Evolutionary conservation across 441 rosid species (phyloP).

Genomic region (Gossypium lobatum): DNA sequence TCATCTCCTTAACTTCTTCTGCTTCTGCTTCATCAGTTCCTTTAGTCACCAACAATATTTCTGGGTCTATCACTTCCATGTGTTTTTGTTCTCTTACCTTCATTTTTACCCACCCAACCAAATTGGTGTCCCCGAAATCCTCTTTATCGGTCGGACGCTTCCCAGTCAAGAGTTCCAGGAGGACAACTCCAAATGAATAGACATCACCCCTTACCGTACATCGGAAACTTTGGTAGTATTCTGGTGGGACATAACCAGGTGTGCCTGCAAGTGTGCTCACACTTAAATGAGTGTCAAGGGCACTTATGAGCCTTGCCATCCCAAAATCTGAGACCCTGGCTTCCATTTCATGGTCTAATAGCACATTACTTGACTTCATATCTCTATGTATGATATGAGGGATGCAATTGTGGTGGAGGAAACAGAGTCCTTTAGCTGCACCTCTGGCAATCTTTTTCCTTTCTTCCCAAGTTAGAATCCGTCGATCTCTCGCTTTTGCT

Average conservation of each 20-base stretch:
- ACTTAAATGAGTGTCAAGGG: slow-evolving; percentile 89
- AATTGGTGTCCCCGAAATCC: slow-evolving; percentile 91
- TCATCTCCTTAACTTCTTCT: slow-evolving; percentile 70
- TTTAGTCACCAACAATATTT: slow-evolving; percentile 41
- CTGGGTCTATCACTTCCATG: slow-evolving; percentile 88
- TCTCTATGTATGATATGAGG: slow-evolving; percentile 96
- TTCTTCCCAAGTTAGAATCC: slow-evolving; percentile 69
- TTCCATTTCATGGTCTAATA: slow-evolving; percentile 80
- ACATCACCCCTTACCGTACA: slow-evolving; percentile 95
- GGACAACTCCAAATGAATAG: slow-evolving; percentile 85
- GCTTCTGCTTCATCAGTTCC: slow-evolving; percentile 49
- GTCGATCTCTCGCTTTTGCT: slow-evolving; percentile 44
- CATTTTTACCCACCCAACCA: slow-evolving; percentile 95
- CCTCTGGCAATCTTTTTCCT: slow-evolving; percentile 88
- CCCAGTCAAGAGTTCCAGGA: slow-evolving; percentile 79
- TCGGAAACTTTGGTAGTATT: slow-evolving; percentile 90
- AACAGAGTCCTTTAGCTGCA: slow-evolving; percentile 90
- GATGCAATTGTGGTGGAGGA: slow-evolving; percentile 91
- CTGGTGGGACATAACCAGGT: slow-evolving; percentile 94
- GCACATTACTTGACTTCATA: slow-evolving; percentile 93
- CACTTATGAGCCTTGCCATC: slow-evolving; percentile 96
- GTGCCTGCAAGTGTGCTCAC: slow-evolving; percentile 96
- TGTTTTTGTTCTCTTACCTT: slow-evolving; percentile 82
- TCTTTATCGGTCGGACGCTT: slow-evolving; percentile 93
- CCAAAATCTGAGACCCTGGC: slow-evolving; percentile 94